Evolutionary conservation across 129 eudicot species (phyloP).

Genomic region (Flaveria ramosissima): DNA sequence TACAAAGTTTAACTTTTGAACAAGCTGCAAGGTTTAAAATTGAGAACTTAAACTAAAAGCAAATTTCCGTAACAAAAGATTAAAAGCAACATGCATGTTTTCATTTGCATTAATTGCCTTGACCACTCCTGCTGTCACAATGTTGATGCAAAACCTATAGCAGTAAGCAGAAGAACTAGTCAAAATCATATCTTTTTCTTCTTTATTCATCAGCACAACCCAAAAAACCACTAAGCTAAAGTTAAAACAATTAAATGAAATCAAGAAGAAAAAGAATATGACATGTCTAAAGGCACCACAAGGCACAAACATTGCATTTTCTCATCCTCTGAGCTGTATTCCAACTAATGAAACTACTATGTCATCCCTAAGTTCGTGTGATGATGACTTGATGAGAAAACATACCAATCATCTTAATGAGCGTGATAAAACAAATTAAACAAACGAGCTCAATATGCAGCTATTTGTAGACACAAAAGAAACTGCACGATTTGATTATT

Average conservation of each 20-base stretch:
- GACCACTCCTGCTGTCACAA: constrained; percentile 53
- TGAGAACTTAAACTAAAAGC: constrained; percentile 19
- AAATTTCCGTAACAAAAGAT: constrained; percentile 26
- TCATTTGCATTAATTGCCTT: constrained; percentile 33
- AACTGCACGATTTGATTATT: too few species aligned
- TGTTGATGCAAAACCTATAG: constrained; percentile 54
- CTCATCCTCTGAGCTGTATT: background rate
- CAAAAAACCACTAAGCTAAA: background rate
- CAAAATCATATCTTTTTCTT: background rate
- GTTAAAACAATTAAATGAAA: background rate
- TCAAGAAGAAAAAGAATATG: background rate
- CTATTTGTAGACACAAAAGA: too few species aligned
- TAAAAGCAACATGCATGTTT: constrained; percentile 21
- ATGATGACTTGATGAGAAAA: background rate
- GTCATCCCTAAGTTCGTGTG: background rate
- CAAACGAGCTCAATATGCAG: background rate
- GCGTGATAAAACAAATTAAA: background rate
- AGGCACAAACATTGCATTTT: background rate
- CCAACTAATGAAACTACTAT: background rate
- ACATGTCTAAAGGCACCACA: background rate
- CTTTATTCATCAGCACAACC: constrained; percentile 1
- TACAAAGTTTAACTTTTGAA: constrained; percentile 8
- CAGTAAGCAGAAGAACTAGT: constrained; percentile 35
- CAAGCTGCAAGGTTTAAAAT: constrained; percentile 12
- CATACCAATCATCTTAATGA: background rate